A percentile compares a stretch with the other conserved stretches of the same genome.
phyloP scores from a whole-genome alignment of 2,329 filamentous ascomycete genomes.

The Verticillium nonalfalfae region DNA sequence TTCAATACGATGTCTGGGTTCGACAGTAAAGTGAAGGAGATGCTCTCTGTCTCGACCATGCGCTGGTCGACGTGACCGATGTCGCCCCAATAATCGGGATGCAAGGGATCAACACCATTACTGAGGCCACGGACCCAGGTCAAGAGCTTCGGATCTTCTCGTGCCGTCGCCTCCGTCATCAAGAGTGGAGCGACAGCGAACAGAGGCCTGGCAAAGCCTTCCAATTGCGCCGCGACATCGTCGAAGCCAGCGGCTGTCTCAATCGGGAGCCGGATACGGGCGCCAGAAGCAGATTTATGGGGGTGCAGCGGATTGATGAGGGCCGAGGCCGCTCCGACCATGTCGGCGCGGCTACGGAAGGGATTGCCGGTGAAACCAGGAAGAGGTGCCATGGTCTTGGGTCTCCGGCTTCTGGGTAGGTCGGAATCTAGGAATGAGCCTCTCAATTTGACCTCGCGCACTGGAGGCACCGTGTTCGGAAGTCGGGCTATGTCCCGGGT shows the following conservation, averaged over 20 bases:
- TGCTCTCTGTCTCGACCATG: conserved; percentile 4
- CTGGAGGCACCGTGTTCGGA: not conserved
- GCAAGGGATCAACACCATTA: not conserved
- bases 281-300: conserved; percentile 19
- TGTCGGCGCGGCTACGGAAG: conserved; percentile 19
- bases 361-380: conserved; percentile 25
- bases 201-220: conserved; percentile 24
- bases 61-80: conserved; percentile 4
- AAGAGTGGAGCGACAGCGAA: conserved; percentile 21
- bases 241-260: conserved; percentile 24
- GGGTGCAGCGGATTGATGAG: conserved; percentile 17
- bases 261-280: conserved; percentile 21
- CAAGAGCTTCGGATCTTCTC: not conserved
- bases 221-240: conserved; percentile 26
- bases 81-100: conserved; percentile 3
- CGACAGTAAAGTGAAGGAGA: conserved; percentile 1
- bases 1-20: not conserved
- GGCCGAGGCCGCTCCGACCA: conserved; percentile 17
- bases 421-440: not conserved
- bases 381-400: conserved; percentile 16
- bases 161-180: not conserved
- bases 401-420: not conserved
- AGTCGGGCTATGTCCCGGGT: not conserved
- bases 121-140: not conserved
- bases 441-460: not conserved